phyloP scores from a whole-genome alignment of 305 asterid genomes.

The Solanum hybrid region DNA sequence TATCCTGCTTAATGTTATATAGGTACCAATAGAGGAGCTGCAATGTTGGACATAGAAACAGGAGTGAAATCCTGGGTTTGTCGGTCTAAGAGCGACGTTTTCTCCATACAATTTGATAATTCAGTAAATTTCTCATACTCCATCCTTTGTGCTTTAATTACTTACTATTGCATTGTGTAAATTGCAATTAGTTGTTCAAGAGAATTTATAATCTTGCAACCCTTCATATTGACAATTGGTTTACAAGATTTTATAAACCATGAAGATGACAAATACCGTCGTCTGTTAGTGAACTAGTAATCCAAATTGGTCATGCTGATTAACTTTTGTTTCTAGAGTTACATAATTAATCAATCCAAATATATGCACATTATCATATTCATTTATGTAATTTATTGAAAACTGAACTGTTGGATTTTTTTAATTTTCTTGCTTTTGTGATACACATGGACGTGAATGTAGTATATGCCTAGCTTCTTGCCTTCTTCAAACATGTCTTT shows the following conservation, averaged over 20 bases:
- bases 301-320: neutral
- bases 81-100: constrained; percentile 69
- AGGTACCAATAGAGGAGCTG: constrained; percentile 87
- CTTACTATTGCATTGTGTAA: neutral
- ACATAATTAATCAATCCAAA: neutral
- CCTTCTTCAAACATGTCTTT: neutral
- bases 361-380: neutral
- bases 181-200: neutral
- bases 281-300: neutral
- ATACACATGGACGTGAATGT: neutral
- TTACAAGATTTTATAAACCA: neutral
- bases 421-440: neutral
- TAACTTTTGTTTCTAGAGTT: neutral
- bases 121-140: constrained; percentile 37
- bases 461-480: neutral
- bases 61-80: constrained; percentile 40
- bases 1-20: constrained; percentile 3
- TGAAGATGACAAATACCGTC: neutral
- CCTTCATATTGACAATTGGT: neutral
- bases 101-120: constrained; percentile 48
- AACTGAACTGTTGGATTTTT: neutral
- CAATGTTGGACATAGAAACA: constrained; percentile 55
- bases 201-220: neutral
- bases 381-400: neutral
- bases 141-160: constrained; percentile 1